Conservation (phyloP, 2,329 filamentous ascomycete species). For the Domatiomyces catenatus region DNA sequence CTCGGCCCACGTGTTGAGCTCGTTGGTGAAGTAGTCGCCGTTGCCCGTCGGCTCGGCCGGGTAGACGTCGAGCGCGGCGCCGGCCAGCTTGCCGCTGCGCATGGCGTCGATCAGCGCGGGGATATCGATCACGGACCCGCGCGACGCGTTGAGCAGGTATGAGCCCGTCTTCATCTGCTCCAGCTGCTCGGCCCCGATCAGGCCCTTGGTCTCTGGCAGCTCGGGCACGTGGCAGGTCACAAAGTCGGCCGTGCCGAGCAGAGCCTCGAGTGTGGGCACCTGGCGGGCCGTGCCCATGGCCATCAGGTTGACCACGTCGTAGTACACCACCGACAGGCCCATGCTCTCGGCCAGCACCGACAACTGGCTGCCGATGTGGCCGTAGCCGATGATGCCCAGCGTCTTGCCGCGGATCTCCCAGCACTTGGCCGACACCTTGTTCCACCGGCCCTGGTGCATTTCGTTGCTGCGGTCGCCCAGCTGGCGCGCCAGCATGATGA, state of each 20-base stretch:
- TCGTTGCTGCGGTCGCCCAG: conserved; percentile 85
- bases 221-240: conserved; percentile 91
- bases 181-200: conserved; percentile 70
- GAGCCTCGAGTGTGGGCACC: conserved; percentile 58
- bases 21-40: conserved; percentile 81
- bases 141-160: conserved; percentile 91
- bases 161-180: conserved; percentile 81
- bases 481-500: conserved; percentile 82
- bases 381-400: conserved; percentile 90
- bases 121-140: conserved; percentile 88
- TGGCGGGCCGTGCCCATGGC: conserved; percentile 76
- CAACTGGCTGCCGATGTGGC: conserved; percentile 90
- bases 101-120: conserved; percentile 78
- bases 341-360: conserved; percentile 92
- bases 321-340: conserved; percentile 97
- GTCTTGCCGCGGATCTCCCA: conserved; percentile 99
- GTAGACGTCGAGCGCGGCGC: conserved; percentile 92
- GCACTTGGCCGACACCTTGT: conserved; percentile 91
- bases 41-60: conserved; percentile 87
- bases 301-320: conserved; percentile 90
- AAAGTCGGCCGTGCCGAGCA: conserved; percentile 73
- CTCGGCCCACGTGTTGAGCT: conserved; percentile 69
- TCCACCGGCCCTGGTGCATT: conserved; percentile 90
- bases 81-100: conserved; percentile 72
- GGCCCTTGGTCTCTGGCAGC: conserved; percentile 75